Conservation (phyloP, 148 eudicot genomes). For the Camellia japonica region DNA sequence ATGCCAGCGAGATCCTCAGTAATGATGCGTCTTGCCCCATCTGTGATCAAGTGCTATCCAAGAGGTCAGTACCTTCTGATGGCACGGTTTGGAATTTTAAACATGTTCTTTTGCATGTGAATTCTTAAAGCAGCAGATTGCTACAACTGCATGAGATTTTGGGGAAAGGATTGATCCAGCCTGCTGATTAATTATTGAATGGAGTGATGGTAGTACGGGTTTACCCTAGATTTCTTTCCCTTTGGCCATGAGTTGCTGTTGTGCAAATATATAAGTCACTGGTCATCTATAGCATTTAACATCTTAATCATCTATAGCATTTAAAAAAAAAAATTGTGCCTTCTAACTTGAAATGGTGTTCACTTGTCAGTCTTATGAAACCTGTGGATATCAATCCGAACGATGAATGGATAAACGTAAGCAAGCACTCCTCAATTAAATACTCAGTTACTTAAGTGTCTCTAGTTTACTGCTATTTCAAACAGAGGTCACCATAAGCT, state of each 20-base stretch:
- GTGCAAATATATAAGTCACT: not conserved
- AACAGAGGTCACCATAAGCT: not conserved
- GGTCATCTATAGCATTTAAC: not conserved
- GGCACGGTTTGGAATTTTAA: not conserved
- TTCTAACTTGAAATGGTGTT: slow-evolving; percentile 17
- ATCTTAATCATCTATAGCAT: not conserved
- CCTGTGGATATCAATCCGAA: slow-evolving; percentile 81
- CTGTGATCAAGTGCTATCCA: slow-evolving; percentile 91
- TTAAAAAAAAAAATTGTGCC: not conserved
- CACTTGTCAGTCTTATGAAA: slow-evolving; percentile 70
- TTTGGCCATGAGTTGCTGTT: not conserved
- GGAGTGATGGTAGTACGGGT: not conserved
- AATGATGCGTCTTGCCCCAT: slow-evolving; percentile 90
- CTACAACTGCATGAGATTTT: not conserved
- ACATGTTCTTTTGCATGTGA: not conserved
- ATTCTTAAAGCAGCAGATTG: not conserved
- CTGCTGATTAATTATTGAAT: not conserved
- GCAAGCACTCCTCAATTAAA: slow-evolving; percentile 24
- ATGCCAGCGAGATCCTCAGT: slow-evolving; percentile 78
- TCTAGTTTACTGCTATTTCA: not conserved
- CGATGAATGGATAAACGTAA: slow-evolving; percentile 90
- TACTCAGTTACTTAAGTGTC: not conserved
- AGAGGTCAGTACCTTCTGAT: slow-evolving; percentile 47
- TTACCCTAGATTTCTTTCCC: not conserved
- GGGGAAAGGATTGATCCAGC: slow-evolving; percentile 1